Evolutionary conservation across 2,329 filamentous ascomycete genomes (phyloP).

Genomic region (Fusarium hostae): DNA sequence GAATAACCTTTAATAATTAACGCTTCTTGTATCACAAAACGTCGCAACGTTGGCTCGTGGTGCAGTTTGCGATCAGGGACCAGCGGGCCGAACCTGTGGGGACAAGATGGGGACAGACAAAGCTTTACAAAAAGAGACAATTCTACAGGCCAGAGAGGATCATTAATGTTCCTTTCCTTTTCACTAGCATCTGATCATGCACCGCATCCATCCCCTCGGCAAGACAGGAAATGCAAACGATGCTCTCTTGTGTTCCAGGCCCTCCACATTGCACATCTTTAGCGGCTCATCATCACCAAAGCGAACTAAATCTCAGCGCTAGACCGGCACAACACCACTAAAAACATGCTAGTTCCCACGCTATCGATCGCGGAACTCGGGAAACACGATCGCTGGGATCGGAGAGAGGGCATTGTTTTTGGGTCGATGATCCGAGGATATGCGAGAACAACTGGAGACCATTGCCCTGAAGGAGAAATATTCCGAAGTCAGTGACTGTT

Average conservation of each 20-base stretch:
- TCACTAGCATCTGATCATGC: background rate
- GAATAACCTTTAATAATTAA: background rate
- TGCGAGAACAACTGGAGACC: too few species aligned
- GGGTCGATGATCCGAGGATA: background rate
- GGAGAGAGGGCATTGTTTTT: background rate
- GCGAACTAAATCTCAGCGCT: background rate
- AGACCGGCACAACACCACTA: slow-evolving; percentile 1
- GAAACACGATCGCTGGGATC: background rate
- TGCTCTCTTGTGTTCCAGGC: background rate
- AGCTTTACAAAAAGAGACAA: background rate
- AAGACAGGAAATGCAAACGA: background rate
- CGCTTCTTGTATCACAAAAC: background rate
- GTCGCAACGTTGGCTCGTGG: background rate
- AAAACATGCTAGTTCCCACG: background rate
- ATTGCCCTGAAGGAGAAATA: background rate
- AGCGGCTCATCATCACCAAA: too few species aligned
- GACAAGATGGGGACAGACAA: background rate
- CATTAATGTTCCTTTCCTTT: slow-evolving; percentile 9
- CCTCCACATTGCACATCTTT: background rate
- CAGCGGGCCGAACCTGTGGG: slow-evolving; percentile 1
- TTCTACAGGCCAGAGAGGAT: background rate
- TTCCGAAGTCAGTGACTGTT: background rate
- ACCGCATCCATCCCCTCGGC: background rate
- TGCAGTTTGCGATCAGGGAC: background rate
- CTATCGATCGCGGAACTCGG: background rate